Percentiles rank a stretch among this genome's conserved stretches.
phyloP scores from a whole-genome alignment of 768 basidiomycete genomes.

The Crepidotus variabilis region DNA sequence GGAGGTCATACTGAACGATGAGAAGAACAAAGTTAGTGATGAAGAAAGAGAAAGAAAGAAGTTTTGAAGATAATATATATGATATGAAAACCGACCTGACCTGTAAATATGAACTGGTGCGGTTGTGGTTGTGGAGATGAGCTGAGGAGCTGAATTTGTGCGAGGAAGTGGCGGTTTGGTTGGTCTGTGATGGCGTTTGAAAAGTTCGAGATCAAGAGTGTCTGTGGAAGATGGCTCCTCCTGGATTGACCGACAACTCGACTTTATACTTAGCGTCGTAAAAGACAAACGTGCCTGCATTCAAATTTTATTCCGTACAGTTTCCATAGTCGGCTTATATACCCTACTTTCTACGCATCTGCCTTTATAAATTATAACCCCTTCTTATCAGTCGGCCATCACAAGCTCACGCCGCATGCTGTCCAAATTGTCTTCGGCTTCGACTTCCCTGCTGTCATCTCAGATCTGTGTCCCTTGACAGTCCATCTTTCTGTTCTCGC shows the following conservation, averaged over 20 bases:
- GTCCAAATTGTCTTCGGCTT: not conserved
- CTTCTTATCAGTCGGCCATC: constrained; percentile 30
- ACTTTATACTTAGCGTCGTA: constrained; percentile 20
- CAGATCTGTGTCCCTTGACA: not conserved
- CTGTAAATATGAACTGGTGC: constrained; percentile 54
- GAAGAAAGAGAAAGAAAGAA: not conserved
- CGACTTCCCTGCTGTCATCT: not conserved
- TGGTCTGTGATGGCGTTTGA: constrained; percentile 64
- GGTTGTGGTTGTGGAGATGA: constrained; percentile 65
- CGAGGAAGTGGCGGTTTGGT: constrained; percentile 36
- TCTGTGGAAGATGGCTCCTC: constrained; percentile 39
- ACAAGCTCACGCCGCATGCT: constrained; percentile 6
- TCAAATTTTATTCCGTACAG: constrained; percentile 14
- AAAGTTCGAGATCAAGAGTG: constrained; percentile 32
- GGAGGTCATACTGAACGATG: constrained; percentile 44
- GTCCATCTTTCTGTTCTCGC: too few relatives aligned
- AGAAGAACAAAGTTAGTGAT: constrained; percentile 1
- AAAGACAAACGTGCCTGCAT: constrained; percentile 43
- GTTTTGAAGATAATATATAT: constrained; percentile 12
- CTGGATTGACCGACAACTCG: constrained; percentile 32
- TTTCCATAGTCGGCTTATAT: constrained; percentile 36
- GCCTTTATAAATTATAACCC: constrained; percentile 17
- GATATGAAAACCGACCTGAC: constrained; percentile 30
- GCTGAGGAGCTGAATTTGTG: constrained; percentile 50
- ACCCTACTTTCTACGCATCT: constrained; percentile 18